Base-by-base conservation (phyloP, 495 filamentous ascomycete species). In the Neurospora sp. region DNA sequence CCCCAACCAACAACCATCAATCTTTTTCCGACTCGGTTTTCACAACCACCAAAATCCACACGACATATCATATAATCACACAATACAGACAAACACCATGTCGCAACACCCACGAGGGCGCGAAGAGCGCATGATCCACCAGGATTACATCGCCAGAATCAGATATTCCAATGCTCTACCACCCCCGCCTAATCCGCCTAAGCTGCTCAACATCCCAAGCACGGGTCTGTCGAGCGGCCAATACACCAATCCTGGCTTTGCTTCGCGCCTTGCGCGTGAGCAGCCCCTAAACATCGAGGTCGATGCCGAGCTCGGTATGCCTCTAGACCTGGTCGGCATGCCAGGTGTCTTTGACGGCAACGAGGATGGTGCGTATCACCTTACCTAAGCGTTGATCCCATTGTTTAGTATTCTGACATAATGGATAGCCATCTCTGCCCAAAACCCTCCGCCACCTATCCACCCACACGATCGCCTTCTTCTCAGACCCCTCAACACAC, bases 281-380 rank as follows among this genome's bases (percentile, higher is more conserved):
- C 94, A 98, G 83, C 90, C 94, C n/a, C 84, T 96, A 5, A 97
- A 97, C 74, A 94, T 99, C 71, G 96, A 98, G 81, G 94, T 94
- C 28, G 96, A 99, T 89, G 94, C 94, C 24, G 96, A 98, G 84
- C 89, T 97, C 73, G 96, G 96, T 42, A 98, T 99, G 95, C 93
- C 93, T 45, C 89, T 99, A 81, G 95, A 99, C 80, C 84, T 99
- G 62, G 91, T 98, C 59, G 96, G 96, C 75, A 91, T 98, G 81
- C 96, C 96, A 7, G 92, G 94, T 1, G 89, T 98, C 59, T 97
- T 98, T 79, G 89, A 98, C 75, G 94, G 94, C 71, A 93, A 99
- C 83, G 96, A 99, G 85, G 92, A 91, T 82, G 92, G 96, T 98
- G 86, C 77, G 94, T 88, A 17, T 24, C 40, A 31, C 24, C 73